Base-by-base conservation (phyloP, 768 basidiomycete genomes). In the Mrakia frigida region DNA sequence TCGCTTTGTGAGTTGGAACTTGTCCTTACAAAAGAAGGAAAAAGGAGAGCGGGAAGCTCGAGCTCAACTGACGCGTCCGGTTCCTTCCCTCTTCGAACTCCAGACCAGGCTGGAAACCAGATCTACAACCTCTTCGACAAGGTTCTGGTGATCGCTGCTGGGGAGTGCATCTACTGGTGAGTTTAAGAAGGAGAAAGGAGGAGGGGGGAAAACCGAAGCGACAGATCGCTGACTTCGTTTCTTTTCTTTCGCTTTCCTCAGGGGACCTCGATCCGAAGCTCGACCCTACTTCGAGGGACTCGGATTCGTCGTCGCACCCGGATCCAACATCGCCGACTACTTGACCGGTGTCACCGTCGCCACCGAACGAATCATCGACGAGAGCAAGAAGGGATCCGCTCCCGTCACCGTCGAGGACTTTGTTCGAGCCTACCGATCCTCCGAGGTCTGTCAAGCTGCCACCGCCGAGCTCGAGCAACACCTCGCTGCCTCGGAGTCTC, bases 361-460 rank as follows among this genome's bases (percentile, higher is more conserved):
- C 0, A 92, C 93, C 80, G 93, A 96, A 84, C 91, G 93, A 41
- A 90, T 89, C 81, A 90, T 91, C 79, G 87, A 88, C 0, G 84
- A 87, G 31, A 28, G 33, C 68, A 75, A 75, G 56, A 56, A 70
- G 74, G 52, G 68, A 37, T 60, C 50, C 21, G 71, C 63, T 10
- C 76, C 76, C 23, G 88, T 88, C 13, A 87, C 91, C 0, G 89
- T 93, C 0, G 85, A 88, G 68, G 87, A 86, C 43, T 87, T 95
- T 31, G 92, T 91, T 80, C 83, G 83, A 18, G 89, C 89, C 0
- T 94, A 87, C 84, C 83, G 81, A 31, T 77, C 81, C 3, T 91
- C 91, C 3, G 80, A 85, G 0, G 85, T 86, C 76, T 85, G 85
- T 77, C 78, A 80, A 13, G 81, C 84, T 50, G 85, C 89, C 81